These are phyloP conservation scores for Malassezia equina DNA, from an alignment of 1,284 basidiomycete species.

Conservation along the genomic window DNA sequence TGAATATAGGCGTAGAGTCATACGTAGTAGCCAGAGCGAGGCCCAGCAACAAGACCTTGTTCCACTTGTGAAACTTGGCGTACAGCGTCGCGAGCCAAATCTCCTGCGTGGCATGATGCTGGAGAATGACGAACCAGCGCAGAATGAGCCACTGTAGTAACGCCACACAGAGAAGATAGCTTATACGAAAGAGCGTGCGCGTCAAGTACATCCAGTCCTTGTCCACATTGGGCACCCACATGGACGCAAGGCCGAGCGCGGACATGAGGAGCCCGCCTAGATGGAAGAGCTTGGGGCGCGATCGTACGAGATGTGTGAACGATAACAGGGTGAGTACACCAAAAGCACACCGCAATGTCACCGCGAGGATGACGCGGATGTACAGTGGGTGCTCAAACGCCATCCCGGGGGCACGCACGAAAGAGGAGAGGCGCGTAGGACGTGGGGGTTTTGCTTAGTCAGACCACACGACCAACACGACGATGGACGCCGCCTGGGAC, in stretches of 20 bases:
- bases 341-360: background rate
- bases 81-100: background rate
- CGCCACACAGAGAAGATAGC: background rate
- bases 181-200: background rate
- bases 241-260: background rate
- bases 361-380: background rate
- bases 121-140: background rate
- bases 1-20: background rate
- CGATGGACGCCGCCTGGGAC: slow-evolving; percentile 12
- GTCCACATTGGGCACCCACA: background rate
- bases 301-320: background rate
- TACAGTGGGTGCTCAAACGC: background rate
- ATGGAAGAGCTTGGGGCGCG: background rate
- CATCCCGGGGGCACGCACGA: background rate
- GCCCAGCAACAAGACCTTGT: background rate
- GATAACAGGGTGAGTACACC: background rate
- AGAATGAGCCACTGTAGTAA: background rate
- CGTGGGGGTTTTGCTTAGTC: background rate
- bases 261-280: background rate
- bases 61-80: background rate
- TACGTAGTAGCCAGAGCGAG: background rate
- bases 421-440: background rate
- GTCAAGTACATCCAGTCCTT: background rate
- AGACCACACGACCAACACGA: background rate
- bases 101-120: background rate